Evolutionary conservation across 768 basidiomycete species (phyloP).

Genomic region (Naganishia vishniacii): DNA sequence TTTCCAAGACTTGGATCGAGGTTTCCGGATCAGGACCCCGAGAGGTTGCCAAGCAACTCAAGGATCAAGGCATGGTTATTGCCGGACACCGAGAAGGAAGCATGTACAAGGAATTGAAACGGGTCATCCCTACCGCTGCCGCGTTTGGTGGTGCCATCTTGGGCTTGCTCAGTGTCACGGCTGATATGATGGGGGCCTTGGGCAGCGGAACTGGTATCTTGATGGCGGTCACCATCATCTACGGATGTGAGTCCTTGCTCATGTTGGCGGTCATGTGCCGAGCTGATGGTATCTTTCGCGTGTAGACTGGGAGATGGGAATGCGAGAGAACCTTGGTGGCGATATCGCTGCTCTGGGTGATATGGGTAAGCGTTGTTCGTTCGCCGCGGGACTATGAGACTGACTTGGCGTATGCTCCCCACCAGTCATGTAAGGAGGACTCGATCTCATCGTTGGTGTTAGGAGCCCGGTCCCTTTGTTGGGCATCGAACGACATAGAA

Average conservation of each 20-base stretch:
- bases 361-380: slow-evolving; percentile 46
- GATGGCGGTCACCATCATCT: slow-evolving; percentile 97
- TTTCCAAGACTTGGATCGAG: slow-evolving; percentile 99
- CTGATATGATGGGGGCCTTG: slow-evolving; percentile 92
- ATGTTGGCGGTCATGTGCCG: not conserved
- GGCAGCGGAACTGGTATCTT: slow-evolving; percentile 79
- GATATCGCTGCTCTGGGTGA: slow-evolving; percentile 78
- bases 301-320: slow-evolving; percentile 90
- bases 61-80: slow-evolving; percentile 91
- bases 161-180: slow-evolving; percentile 79
- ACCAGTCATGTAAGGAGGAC: not conserved
- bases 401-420: not conserved
- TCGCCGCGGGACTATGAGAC: not conserved
- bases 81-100: slow-evolving; percentile 86
- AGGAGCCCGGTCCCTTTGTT: not conserved
- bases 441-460: not conserved
- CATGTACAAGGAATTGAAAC: slow-evolving; percentile 99
- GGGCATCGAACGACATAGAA: not conserved
- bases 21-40: slow-evolving; percentile 92
- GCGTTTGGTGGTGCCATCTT: slow-evolving; percentile 97
- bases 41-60: slow-evolving; percentile 95
- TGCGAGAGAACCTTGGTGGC: slow-evolving; percentile 74
- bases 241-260: slow-evolving; percentile 62
- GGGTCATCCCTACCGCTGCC: slow-evolving; percentile 94
- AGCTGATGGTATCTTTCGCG: not conserved